Evolutionary conservation across 2,329 filamentous ascomycete genomes (phyloP).

Genomic region (Exophiala mesophila): DNA sequence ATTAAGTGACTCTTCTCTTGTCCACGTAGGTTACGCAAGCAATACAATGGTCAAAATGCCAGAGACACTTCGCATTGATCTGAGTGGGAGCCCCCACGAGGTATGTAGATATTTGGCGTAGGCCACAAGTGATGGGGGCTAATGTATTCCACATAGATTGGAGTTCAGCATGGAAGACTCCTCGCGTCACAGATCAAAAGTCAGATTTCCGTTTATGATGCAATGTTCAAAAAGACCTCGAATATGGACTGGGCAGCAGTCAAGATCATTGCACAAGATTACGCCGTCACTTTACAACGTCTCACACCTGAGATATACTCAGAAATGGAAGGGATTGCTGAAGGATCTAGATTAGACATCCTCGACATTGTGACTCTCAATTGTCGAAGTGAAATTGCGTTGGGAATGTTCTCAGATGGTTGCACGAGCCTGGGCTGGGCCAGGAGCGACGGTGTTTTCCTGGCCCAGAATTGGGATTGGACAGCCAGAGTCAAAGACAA

Average conservation of each 20-base stretch:
- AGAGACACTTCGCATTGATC: too few relatives aligned
- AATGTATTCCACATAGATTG: too few relatives aligned
- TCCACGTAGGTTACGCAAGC: too few relatives aligned
- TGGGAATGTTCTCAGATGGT: slow-evolving; percentile 52
- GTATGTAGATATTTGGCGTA: too few relatives aligned
- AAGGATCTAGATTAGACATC: slow-evolving; percentile 43
- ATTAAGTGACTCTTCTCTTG: too few relatives aligned
- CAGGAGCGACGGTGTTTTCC: slow-evolving; percentile 32
- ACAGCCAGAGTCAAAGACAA: slow-evolving; percentile 47
- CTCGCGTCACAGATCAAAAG: slow-evolving; percentile 38
- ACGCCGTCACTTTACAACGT: slow-evolving; percentile 41
- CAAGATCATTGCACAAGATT: slow-evolving; percentile 42
- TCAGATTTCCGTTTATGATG: slow-evolving; percentile 45
- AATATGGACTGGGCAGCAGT: slow-evolving; percentile 45
- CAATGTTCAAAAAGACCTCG: slow-evolving; percentile 45
- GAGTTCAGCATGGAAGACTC: slow-evolving; percentile 42
- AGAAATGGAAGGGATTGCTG: slow-evolving; percentile 51
- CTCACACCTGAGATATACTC: slow-evolving; percentile 35
- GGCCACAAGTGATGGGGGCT: too few relatives aligned
- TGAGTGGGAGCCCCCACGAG: too few relatives aligned
- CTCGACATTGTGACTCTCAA: slow-evolving; percentile 53
- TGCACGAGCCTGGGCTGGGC: slow-evolving; percentile 52
- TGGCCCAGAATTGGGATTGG: slow-evolving; percentile 59
- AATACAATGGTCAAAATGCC: too few relatives aligned
- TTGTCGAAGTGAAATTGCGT: slow-evolving; percentile 54